These are phyloP conservation scores for Penicillium carneum DNA, from an alignment of 2,329 filamentous ascomycete species.

Conservation along the genomic window DNA sequence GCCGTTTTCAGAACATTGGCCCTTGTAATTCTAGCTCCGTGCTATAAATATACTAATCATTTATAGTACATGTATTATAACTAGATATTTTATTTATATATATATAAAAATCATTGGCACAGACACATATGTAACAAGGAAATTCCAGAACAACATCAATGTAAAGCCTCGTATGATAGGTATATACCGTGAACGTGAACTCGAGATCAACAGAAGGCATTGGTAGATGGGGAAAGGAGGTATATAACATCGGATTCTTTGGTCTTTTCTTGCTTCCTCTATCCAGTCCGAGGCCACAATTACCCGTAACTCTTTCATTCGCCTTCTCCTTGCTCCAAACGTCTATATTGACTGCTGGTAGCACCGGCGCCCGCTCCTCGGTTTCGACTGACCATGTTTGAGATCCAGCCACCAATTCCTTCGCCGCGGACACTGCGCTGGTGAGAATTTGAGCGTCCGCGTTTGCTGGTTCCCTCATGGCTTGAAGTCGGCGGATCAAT, in stretches of 20 bases:
- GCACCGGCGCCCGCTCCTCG: slow-evolving; percentile 48
- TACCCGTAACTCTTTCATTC: slow-evolving; percentile 18
- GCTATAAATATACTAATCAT: background rate
- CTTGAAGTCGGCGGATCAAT: slow-evolving; percentile 77
- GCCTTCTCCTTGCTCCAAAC: slow-evolving; percentile 56
- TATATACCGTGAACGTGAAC: background rate
- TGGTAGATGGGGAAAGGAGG: background rate
- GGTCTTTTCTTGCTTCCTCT: slow-evolving; percentile 7
- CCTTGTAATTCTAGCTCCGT: background rate
- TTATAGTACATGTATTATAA: background rate
- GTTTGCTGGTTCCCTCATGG: slow-evolving; percentile 59
- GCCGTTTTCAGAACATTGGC: slow-evolving; percentile 34
- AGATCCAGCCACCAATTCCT: slow-evolving; percentile 74
- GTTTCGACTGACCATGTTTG: slow-evolving; percentile 67
- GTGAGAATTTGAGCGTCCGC: slow-evolving; percentile 45
- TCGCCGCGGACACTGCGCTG: slow-evolving; percentile 53
- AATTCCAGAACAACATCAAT: background rate
- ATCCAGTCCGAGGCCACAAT: background rate
- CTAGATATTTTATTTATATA: background rate
- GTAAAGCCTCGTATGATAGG: background rate
- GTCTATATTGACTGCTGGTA: slow-evolving; percentile 53
- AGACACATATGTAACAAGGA: background rate
- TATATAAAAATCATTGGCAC: background rate
- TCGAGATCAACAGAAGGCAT: background rate
- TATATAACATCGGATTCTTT: background rate